Conservation (phyloP, 1,284 basidiomycete species). For the Heterobasidion irregulare region DNA sequence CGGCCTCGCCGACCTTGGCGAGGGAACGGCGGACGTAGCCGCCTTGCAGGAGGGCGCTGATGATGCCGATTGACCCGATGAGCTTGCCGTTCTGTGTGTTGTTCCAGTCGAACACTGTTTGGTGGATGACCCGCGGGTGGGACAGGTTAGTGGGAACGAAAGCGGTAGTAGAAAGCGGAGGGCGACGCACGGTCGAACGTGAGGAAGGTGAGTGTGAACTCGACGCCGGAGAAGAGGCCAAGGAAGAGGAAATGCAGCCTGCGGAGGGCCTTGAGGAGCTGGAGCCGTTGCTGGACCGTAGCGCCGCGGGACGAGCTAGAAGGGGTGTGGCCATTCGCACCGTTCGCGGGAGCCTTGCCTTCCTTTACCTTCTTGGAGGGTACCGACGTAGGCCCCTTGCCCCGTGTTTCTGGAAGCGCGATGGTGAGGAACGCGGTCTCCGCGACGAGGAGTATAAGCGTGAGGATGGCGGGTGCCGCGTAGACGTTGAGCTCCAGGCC, state of each 20-base stretch:
- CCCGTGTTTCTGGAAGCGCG: constrained; percentile 76
- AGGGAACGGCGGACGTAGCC: constrained; percentile 80
- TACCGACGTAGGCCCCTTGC: constrained; percentile 24
- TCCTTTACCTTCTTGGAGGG: constrained; percentile 17
- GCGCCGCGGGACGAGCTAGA: constrained; percentile 14
- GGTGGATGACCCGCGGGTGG: neutral
- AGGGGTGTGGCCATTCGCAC: constrained; percentile 9
- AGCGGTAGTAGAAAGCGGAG: no score
- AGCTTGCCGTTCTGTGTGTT: constrained; percentile 86
- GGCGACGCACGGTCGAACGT: constrained; percentile 70
- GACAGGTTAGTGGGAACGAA: neutral
- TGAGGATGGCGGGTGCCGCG: constrained; percentile 75
- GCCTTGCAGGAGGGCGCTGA: constrained; percentile 83
- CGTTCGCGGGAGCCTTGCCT: constrained; percentile 12
- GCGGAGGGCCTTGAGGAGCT: constrained; percentile 46
- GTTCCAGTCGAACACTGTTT: constrained; percentile 74
- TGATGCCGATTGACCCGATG: constrained; percentile 81
- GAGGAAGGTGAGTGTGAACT: constrained; percentile 88
- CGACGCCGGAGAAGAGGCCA: constrained; percentile 83
- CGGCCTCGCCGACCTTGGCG: constrained; percentile 63
- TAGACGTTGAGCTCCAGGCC: constrained; percentile 77
- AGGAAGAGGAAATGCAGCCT: constrained; percentile 77
- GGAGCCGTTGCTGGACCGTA: constrained; percentile 41
- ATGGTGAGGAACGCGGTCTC: constrained; percentile 68
- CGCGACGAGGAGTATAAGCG: constrained; percentile 57